Conservation (phyloP, 306 rosid species). For the Acacia confusa region DNA sequence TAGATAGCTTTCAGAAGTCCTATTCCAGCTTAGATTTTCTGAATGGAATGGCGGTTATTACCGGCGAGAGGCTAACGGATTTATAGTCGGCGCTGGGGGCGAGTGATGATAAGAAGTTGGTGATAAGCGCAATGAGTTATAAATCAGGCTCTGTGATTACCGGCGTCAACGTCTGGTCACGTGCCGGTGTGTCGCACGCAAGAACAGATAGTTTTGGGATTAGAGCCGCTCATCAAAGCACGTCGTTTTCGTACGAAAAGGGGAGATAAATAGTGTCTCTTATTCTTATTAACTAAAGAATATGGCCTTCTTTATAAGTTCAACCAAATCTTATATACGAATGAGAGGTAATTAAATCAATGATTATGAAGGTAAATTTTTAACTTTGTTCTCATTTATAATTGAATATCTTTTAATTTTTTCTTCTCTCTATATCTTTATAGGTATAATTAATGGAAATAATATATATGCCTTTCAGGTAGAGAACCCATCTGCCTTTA, state of each 20-base stretch:
- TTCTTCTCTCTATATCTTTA: too few relatives aligned
- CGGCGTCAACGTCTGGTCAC: background rate
- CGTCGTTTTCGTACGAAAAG: background rate
- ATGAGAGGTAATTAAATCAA: too few relatives aligned
- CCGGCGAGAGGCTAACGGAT: background rate
- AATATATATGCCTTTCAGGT: too few relatives aligned
- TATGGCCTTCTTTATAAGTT: too few relatives aligned
- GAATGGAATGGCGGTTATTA: background rate
- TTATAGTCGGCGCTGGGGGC: background rate
- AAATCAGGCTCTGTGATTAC: background rate
- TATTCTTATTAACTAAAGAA: too few relatives aligned
- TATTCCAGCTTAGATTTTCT: background rate
- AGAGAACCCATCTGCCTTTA: too few relatives aligned
- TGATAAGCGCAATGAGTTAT: background rate
- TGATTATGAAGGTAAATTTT: too few relatives aligned
- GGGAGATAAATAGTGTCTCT: too few relatives aligned
- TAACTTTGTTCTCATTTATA: too few relatives aligned
- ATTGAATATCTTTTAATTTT: too few relatives aligned
- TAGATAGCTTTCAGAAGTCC: background rate
- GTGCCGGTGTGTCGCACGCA: background rate
- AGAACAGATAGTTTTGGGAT: background rate
- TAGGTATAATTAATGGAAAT: too few relatives aligned
- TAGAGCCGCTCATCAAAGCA: background rate
- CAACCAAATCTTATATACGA: too few relatives aligned
- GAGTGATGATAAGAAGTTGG: background rate